Evolutionary conservation across 495 filamentous ascomycete genomes (phyloP).

Genomic region (Penicillium goetzii): DNA sequence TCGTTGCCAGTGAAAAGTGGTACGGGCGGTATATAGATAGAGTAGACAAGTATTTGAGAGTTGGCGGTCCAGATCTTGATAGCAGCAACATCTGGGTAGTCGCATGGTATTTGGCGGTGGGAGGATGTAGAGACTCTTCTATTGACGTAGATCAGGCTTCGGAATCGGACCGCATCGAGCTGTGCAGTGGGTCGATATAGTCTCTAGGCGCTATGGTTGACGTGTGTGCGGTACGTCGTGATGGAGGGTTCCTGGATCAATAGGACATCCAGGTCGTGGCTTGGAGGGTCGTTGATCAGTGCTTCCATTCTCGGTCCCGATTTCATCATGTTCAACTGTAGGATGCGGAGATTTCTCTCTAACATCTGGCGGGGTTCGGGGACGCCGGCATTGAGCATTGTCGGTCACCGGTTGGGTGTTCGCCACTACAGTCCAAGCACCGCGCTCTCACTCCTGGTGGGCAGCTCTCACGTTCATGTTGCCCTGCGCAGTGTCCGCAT

Average conservation of each 20-base stretch:
- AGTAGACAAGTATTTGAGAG: neutral
- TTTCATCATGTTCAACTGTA: constrained; percentile 39
- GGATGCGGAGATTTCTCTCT: constrained; percentile 30
- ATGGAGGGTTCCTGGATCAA: constrained; percentile 35
- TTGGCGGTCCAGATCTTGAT: constrained; percentile 9
- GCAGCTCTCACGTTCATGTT: constrained; percentile 27
- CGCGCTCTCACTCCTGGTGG: constrained; percentile 25
- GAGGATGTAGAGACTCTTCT: neutral
- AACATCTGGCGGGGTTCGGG: constrained; percentile 21
- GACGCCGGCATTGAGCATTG: constrained; percentile 19
- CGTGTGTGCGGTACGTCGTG: neutral
- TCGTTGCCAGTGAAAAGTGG: neutral
- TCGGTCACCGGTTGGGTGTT: constrained; percentile 29
- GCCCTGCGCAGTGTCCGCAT: constrained; percentile 32
- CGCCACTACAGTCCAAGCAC: constrained; percentile 29
- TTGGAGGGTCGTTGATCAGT: constrained; percentile 37
- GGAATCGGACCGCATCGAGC: neutral
- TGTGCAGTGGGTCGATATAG: neutral
- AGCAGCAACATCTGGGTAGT: constrained; percentile 31
- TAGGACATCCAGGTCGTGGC: constrained; percentile 30
- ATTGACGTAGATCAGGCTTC: neutral
- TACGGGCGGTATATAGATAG: neutral
- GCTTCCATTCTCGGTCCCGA: constrained; percentile 34
- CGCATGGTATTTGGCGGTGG: neutral
- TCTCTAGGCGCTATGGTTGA: neutral